These are phyloP conservation scores for Pseudogymnoascus sp. DNA, from an alignment of 2,329 filamentous ascomycete genomes.

Conservation along the genomic window DNA sequence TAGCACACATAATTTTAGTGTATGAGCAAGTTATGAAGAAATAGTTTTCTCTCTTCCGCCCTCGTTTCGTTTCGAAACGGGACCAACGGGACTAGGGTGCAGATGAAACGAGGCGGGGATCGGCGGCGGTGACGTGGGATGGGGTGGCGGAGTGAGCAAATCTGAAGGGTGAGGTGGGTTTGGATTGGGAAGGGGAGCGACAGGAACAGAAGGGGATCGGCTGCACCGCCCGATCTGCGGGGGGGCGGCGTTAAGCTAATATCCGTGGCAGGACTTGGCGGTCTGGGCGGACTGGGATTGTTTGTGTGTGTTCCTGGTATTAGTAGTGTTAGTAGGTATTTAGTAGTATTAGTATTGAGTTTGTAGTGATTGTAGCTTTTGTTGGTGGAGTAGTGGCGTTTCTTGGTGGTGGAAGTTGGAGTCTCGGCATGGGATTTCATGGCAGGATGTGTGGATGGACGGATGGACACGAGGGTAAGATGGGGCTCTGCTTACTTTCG, in stretches of 20 bases:
- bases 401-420: too few relatives aligned
- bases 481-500: too few relatives aligned
- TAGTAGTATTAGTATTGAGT: too few relatives aligned
- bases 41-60: neutral
- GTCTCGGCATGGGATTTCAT: too few relatives aligned
- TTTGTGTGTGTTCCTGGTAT: neutral
- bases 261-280: conserved; percentile 1
- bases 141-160: neutral
- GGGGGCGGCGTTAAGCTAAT: neutral
- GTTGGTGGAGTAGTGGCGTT: too few relatives aligned
- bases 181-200: neutral
- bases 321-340: too few relatives aligned
- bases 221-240: neutral
- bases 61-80: neutral
- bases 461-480: too few relatives aligned
- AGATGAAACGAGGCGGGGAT: neutral
- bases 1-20: too few relatives aligned
- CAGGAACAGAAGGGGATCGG: neutral
- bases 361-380: too few relatives aligned
- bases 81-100: neutral
- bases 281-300: neutral
- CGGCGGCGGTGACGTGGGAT: neutral
- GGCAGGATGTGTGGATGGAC: too few relatives aligned
- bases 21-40: neutral
- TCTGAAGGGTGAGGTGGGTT: too few relatives aligned